These are phyloP conservation scores for Catunica adiposa DNA, from an alignment of 2,329 filamentous ascomycete species.

Conservation along the genomic window DNA sequence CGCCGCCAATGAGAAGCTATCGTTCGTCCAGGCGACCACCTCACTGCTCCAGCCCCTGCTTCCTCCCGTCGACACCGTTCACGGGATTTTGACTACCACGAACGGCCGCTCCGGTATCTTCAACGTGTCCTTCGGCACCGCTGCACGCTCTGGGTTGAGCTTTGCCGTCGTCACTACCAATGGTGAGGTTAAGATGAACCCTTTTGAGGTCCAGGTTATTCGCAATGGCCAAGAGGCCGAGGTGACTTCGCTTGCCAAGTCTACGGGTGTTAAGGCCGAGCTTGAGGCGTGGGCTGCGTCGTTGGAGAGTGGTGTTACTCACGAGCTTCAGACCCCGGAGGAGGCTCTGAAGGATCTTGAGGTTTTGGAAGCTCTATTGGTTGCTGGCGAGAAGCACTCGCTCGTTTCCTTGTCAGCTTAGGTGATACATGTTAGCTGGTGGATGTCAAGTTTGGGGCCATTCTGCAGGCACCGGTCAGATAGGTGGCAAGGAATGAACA, in stretches of 20 bases:
- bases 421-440: background rate
- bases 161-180: slow-evolving; percentile 41
- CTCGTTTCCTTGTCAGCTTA: slow-evolving; percentile 1
- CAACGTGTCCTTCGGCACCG: slow-evolving; percentile 40
- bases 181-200: slow-evolving; percentile 34
- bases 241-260: slow-evolving; percentile 19
- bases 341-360: slow-evolving; percentile 46
- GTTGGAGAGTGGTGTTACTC: slow-evolving; percentile 29
- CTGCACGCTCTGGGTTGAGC: slow-evolving; percentile 31
- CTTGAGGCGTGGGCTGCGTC: slow-evolving; percentile 43
- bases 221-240: slow-evolving; percentile 18
- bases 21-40: slow-evolving; percentile 37
- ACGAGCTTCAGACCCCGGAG: slow-evolving; percentile 37
- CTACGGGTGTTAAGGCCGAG: slow-evolving; percentile 40
- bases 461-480: too few relatives aligned
- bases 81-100: slow-evolving; percentile 37
- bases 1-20: slow-evolving; percentile 26
- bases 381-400: slow-evolving; percentile 11
- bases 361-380: slow-evolving; percentile 28
- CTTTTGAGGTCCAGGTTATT: slow-evolving; percentile 28
- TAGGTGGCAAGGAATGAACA: too few relatives aligned
- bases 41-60: slow-evolving; percentile 38
- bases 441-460: too few relatives aligned
- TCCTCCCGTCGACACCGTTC: slow-evolving; percentile 49
- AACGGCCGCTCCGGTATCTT: slow-evolving; percentile 41